Conservation (phyloP, 1,139 yeast genomes). For the Hemisphaericaspora xylofermentans region DNA sequence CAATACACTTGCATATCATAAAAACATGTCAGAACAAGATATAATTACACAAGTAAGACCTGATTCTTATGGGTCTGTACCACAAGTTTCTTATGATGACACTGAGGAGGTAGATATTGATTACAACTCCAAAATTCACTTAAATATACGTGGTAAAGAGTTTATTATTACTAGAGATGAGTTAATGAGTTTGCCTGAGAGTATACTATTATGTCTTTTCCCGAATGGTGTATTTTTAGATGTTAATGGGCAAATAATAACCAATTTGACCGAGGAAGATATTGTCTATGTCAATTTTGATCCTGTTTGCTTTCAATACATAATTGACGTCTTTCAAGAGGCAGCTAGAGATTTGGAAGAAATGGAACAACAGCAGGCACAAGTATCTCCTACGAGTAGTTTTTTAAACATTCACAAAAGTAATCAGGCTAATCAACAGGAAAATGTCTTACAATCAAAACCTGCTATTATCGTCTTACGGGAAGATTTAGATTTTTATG, state of each 20-base stretch:
- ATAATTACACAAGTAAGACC: constrained; percentile 69
- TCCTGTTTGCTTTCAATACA: constrained; percentile 81
- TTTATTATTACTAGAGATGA: constrained; percentile 84
- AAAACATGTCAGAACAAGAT: constrained; percentile 26
- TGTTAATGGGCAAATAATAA: constrained; percentile 68
- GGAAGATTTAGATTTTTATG: constrained; percentile 92
- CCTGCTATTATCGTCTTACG: constrained; percentile 92
- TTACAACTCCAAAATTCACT: constrained; percentile 61
- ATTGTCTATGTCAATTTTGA: constrained; percentile 81
- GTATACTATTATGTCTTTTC: constrained; percentile 78
- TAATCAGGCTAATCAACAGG: constrained; percentile 20
- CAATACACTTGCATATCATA: background rate
- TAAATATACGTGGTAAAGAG: constrained; percentile 61
- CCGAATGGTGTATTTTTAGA: constrained; percentile 90
- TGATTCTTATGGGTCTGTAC: constrained; percentile 23
- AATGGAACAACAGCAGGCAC: constrained; percentile 16
- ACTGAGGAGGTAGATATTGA: constrained; percentile 43
- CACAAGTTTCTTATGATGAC: constrained; percentile 18
- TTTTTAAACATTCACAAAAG: background rate
- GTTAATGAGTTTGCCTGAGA: constrained; percentile 87
- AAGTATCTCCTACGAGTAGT: constrained; percentile 3
- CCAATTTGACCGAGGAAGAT: constrained; percentile 74
- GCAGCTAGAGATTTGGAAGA: constrained; percentile 42
- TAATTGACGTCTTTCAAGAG: constrained; percentile 60
- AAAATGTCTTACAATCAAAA: constrained; percentile 64